Base-by-base conservation (phyloP, 306 rosid species). In the Rosa lucieae region DNA sequence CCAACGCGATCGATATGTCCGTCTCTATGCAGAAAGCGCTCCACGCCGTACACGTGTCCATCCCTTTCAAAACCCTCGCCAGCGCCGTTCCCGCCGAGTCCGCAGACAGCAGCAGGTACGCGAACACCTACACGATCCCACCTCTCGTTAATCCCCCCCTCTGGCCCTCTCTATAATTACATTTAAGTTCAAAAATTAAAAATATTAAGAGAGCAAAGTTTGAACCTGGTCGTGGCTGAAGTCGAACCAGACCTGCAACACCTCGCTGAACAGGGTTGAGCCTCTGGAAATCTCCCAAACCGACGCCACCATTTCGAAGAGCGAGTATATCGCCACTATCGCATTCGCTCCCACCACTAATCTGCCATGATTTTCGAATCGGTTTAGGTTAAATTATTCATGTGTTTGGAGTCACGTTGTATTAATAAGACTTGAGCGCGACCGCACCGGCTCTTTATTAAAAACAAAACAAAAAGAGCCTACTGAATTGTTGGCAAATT, bases 251-350 rank as follows among this genome's bases (percentile, higher is more conserved):
- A 95, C 95, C 68, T 95, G 99, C 32, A 95, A 56, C 29, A 87
- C 81, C 85, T 95, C 99, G 11, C 94, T 94, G 58, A 95, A 91
- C n/a, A 95, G 80, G 1, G 99, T 91, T 17, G 73, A 83, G 21
- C 91, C 97, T 89, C 98, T 84, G 1, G 98, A 93, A 56, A 95
- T 90, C 77, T 95, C 99, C 99, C 99, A 95, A 73, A 92, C 98
- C 18, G 96, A 86, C 9, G 93, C 94, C 10, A 86, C 90, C 94
- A 91, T 82, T 85, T 95, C 99, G 79, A 93, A 89, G 40, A 95
- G 80, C 1, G 97, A 95, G 88, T 95, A 95, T 44, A 90, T 7
- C 17, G 96, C 92, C 10, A 89, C 99, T 74, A 95, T 93, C 35
- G 93, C 90, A 84, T 88, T 93, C 26, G 98, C 98, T 3, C 98